Evolutionary conservation across 2,329 filamentous ascomycete genomes (phyloP), one percentile per base, ranked within the genome.

Genomic region (Lomentospora prolificans): DNA sequence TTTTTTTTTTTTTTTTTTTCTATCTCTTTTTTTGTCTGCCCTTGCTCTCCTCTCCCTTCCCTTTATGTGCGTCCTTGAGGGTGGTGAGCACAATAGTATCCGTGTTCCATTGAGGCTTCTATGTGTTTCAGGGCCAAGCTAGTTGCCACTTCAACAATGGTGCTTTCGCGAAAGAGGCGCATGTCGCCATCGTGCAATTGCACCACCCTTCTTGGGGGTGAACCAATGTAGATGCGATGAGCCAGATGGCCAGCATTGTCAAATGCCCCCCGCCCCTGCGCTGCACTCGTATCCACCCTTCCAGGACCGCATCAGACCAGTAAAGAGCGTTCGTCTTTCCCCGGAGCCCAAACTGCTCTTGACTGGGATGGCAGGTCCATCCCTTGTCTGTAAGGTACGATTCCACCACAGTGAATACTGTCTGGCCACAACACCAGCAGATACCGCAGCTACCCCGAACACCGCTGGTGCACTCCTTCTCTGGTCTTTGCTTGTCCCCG

Each of bases 351-450:
- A 48, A 48, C 44, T 25, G 22, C 6, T 19, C 44, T 17, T 48
- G 44, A 48, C 44, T 48, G 44, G 44, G 44, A 48, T 19, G 44
- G 44, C 44, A 48, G 44, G 44, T 48, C 44, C 44, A 48, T 48
- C 44, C 44, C 44, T n/a, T n/a, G 22, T 27, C 44, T 48, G 44
- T 48, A 48, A 48, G 44, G 44, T 48, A 48, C 44, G 44, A 48
- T 25, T 48, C 22, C 44, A 48, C 44, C 6, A 48, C 44, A 25
- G 44, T n/a, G n/a, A n/a, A n/a, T n/a, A 22, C 22, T 22, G 19
- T 10, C n/a, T 22, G 6, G 14, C 44, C 19, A 24, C 17, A 17
- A 41, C 36, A 19, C 36, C 7, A 14, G 36, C 36, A 17, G 36
- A 19, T 17, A 41, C 6, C n/a, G 19, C n/a, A 41, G 14, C 36